Evolutionary conservation across 371 early-diverging fungal genomes (phyloP).

Genomic region (Apophysomyces ossiformis): DNA sequence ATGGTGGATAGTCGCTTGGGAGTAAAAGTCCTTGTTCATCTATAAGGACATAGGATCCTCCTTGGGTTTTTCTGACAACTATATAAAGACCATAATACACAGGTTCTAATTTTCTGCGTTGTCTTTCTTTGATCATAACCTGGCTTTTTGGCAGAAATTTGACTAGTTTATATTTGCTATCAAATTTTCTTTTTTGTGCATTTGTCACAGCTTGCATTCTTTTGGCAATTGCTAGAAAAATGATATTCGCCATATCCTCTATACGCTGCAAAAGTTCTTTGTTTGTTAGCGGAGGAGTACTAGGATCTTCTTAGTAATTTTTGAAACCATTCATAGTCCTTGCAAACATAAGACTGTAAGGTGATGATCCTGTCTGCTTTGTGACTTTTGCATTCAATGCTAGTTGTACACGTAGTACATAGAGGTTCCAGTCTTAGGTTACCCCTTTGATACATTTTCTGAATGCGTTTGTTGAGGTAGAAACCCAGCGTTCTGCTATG

Average conservation of each 20-base stretch:
- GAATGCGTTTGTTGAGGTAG: constrained; percentile 16
- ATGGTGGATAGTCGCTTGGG: constrained; percentile 13
- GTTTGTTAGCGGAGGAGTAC: not conserved
- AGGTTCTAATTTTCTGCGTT: constrained; percentile 1
- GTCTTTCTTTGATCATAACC: constrained; percentile 1
- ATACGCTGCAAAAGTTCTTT: constrained; percentile 9
- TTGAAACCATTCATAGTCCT: no score
- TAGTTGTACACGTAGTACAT: constrained; percentile 15
- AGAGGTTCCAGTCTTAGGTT: constrained; percentile 23
- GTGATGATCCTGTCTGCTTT: no score
- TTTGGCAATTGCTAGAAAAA: constrained; percentile 17
- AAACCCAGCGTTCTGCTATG: constrained; percentile 22
- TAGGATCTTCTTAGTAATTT: no score
- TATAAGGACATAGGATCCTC: no score
- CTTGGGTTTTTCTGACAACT: constrained; percentile 11
- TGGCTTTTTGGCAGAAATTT: constrained; percentile 9
- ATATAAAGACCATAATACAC: not conserved
- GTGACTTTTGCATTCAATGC: constrained; percentile 14
- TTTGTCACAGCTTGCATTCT: not conserved
- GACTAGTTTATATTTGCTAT: constrained; percentile 8
- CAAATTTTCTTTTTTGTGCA: not conserved
- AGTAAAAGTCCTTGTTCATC: constrained; percentile 13
- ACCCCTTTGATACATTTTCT: constrained; percentile 19
- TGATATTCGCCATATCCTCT: constrained; percentile 1
- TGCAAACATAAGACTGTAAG: no score